Evolutionary conservation across 2,329 filamentous ascomycete species (phyloP).

Genomic region (Penicillium fuscoglaucum): DNA sequence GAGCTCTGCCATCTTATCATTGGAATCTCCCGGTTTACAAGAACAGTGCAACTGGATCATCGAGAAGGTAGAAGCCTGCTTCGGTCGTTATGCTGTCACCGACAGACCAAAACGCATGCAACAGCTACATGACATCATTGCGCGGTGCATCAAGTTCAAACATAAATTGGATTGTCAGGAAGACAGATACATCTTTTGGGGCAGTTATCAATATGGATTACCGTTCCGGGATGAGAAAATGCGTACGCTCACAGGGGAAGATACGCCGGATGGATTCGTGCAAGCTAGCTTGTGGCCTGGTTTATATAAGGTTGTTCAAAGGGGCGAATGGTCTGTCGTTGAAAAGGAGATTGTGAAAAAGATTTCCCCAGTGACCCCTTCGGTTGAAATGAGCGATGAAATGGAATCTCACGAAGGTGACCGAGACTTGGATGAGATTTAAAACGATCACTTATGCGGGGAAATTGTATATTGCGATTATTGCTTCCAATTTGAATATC

Average conservation of each 20-base stretch:
- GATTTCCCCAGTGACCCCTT: too few species aligned
- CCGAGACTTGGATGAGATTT: neutral
- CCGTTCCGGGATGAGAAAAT: constrained; percentile 9
- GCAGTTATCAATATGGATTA: neutral
- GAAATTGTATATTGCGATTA: neutral
- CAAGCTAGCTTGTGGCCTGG: constrained; percentile 17
- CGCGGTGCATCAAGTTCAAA: constrained; percentile 21
- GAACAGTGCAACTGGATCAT: neutral
- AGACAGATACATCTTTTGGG: constrained; percentile 16
- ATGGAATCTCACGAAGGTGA: neutral
- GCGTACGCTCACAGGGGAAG: neutral
- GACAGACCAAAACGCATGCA: neutral
- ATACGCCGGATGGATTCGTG: neutral
- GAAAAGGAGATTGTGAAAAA: constrained; percentile 14
- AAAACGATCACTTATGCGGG: too few species aligned
- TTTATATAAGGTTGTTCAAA: constrained; percentile 5
- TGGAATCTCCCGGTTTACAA: neutral
- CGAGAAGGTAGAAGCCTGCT: neutral
- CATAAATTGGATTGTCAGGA: constrained; percentile 21
- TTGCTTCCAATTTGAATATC: constrained; percentile 1
- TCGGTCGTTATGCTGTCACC: neutral
- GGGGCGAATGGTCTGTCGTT: constrained; percentile 1
- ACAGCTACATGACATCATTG: constrained; percentile 11
- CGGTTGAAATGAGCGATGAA: neutral
- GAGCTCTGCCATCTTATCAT: constrained; percentile 11